Evolutionary conservation across 148 eudicot species (phyloP).

Genomic region (Rhododendron vialii): DNA sequence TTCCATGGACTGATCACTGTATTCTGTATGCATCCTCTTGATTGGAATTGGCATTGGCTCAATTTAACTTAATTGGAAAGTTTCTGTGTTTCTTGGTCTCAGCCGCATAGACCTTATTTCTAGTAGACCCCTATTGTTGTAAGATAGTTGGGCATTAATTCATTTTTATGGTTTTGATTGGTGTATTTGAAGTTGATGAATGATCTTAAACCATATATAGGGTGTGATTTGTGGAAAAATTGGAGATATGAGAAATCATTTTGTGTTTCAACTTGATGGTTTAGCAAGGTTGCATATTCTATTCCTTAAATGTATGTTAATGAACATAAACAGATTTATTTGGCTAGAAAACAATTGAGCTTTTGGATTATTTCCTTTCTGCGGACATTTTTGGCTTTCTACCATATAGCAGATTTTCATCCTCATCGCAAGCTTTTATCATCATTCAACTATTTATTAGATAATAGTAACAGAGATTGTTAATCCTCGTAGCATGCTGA

Average conservation of each 20-base stretch:
- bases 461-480: not conserved
- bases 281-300: too few species aligned
- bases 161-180: not conserved
- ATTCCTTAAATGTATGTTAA: not conserved
- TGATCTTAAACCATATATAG: not conserved
- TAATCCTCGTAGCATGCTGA: not conserved
- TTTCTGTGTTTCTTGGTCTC: not conserved
- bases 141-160: not conserved
- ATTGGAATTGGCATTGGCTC: slow-evolving; percentile 3
- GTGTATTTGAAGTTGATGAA: not conserved
- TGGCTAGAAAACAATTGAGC: not conserved
- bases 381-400: not conserved
- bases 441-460: not conserved
- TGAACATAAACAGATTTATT: not conserved
- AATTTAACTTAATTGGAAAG: not conserved
- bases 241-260: too few species aligned
- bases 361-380: not conserved
- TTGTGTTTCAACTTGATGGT: too few species aligned
- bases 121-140: not conserved
- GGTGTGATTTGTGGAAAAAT: too few species aligned
- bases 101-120: not conserved
- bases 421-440: not conserved
- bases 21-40: not conserved
- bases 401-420: not conserved
- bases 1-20: slow-evolving; percentile 1